A percentile compares a stretch with the other conserved stretches of the same genome.
These are phyloP conservation scores for Globisporangium nodosum DNA, from an alignment of 352 stramenopile genomes.

Conservation along the genomic window DNA sequence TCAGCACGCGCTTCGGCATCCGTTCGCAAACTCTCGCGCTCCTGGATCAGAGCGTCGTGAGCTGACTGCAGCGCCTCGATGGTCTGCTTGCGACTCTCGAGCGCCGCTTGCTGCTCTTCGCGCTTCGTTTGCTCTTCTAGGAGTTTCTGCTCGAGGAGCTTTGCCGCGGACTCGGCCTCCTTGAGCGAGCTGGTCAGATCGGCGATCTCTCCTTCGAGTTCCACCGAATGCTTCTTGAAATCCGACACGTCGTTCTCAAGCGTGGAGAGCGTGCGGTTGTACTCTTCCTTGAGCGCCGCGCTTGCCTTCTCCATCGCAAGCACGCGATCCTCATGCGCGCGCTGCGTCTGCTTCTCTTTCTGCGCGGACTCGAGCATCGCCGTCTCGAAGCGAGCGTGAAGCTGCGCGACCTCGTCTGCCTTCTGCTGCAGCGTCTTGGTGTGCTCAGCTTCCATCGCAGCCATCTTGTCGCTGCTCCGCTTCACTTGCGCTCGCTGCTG, in stretches of 20 bases:
- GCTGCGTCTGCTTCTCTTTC: slow-evolving; percentile 15
- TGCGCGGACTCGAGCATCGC: slow-evolving; percentile 10
- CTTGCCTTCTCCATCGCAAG: slow-evolving; percentile 1
- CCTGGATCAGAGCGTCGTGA: not conserved
- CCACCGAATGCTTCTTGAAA: slow-evolving; percentile 7
- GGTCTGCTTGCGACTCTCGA: not conserved
- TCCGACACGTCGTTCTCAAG: slow-evolving; percentile 7
- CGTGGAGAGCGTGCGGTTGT: not conserved
- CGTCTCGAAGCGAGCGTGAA: slow-evolving; percentile 2
- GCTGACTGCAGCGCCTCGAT: not conserved
- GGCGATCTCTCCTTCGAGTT: slow-evolving; percentile 2
- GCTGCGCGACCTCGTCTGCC: slow-evolving; percentile 2
- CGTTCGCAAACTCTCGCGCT: slow-evolving; percentile 1
- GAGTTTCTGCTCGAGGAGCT: not conserved
- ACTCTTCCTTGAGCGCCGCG: not conserved
- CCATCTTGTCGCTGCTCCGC: not conserved
- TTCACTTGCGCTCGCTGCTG: not conserved
- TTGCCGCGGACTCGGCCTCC: not conserved
- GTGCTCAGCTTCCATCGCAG: not conserved
- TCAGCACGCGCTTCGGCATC: not conserved
- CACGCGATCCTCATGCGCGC: slow-evolving; percentile 15
- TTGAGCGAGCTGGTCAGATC: not conserved
- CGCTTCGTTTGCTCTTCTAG: not conserved
- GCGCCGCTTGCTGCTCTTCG: not conserved
- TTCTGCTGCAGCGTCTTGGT: slow-evolving; percentile 1